Percentiles rank a stretch among this genome's conserved stretches.
Evolutionary conservation across 345 rosid species (phyloP).

Genomic region (Eucalyptus marginata): DNA sequence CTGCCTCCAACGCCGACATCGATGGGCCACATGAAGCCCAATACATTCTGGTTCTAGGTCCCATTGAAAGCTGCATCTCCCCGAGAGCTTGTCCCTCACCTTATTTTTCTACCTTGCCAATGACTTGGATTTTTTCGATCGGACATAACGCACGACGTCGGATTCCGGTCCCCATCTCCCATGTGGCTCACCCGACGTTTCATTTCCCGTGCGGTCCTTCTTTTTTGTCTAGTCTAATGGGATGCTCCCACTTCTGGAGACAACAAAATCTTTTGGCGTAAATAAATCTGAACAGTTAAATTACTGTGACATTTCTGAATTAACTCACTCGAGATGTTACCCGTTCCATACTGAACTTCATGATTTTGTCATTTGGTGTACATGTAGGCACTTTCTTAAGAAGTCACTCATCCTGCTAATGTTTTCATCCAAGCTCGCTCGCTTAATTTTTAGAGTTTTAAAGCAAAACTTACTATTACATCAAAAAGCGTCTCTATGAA

Average conservation of each 20-base stretch:
- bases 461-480: no score
- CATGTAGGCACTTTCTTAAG: no score
- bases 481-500: no score
- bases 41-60: neutral
- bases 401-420: no score
- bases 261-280: neutral
- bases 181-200: neutral
- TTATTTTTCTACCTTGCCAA: neutral
- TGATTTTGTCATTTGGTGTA: no score
- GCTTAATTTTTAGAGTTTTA: no score
- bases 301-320: rapidly evolving
- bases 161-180: neutral
- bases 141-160: neutral
- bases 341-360: no score
- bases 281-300: neutral
- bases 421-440: no score
- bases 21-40: neutral
- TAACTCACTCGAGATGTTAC: no score
- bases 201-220: neutral
- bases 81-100: neutral
- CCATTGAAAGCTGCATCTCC: neutral
- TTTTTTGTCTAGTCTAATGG: neutral
- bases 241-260: neutral
- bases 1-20: neutral
- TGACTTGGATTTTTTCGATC: neutral